Base-by-base conservation (phyloP, 1,139 yeast genomes). In the Geotrichum fermentans region DNA sequence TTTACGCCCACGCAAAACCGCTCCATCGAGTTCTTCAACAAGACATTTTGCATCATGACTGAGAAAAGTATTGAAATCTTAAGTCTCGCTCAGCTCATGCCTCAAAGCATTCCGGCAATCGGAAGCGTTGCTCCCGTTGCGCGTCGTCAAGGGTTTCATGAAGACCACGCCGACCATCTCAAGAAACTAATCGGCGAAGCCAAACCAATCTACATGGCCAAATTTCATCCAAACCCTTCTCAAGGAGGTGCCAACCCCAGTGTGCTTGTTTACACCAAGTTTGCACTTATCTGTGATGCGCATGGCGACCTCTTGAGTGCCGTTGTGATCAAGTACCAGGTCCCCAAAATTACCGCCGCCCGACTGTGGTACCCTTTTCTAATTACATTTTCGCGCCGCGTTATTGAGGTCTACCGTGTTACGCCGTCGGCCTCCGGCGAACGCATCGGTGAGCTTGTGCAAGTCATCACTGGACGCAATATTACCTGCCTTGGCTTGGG, bases 401-500 rank as follows among this genome's bases (percentile, higher is more conserved):
- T 45, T 3, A 42, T 51, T 22, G 53, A 51, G 29, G 41, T 51
- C 13, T 36, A 43, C 30, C 24, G 37, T 24, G 35, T 51, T 11
- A 51, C 51, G 10, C 28, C 28, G 8, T 24, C 10, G 6, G 28
- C 28, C 2, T 45, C 44, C 8, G 40, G 37, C 7, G 45, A 45
- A 7, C 44, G 43, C 20, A 37, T 33, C 11, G 43, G 40, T 18
- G 30, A 42, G 35, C 30, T 47, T 26, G 53, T 51, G 11, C 53
- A 51, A 18, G 53, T 51, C 13, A 39, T 51, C 7, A 47, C 51
- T 10, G 53, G 53, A n/a, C 45, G 51, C 18, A 40, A 47, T 17
- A 51, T 51, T 18, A 21, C 39, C 22, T 22, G 47, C 36, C 40
- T 51, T 4, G 51, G 44, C 14, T 8, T 8, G 21, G 38, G n/a